Percentiles rank a stretch among this genome's conserved stretches.
phyloP scores from a whole-genome alignment of 805 yeast genomes.

The Jamesozyma spencerorum region DNA sequence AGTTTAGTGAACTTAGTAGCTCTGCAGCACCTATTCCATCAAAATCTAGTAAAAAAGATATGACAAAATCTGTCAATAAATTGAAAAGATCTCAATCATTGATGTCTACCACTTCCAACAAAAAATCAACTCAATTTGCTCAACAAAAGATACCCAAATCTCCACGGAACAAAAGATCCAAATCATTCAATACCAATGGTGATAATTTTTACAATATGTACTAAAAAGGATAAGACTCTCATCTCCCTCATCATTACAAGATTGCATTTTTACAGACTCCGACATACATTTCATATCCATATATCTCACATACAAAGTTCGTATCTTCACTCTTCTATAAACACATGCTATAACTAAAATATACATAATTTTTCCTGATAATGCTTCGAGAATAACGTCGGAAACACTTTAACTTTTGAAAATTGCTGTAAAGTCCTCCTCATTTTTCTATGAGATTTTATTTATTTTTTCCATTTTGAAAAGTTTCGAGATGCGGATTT shows the following conservation, averaged over 20 bases:
- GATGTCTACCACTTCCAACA: constrained; percentile 1
- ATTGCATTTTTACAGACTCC: neutral
- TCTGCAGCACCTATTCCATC: constrained; percentile 1
- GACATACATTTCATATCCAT: neutral
- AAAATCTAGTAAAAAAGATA: constrained; percentile 5
- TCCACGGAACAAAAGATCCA: neutral
- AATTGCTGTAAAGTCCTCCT: no score
- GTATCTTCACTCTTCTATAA: no score
- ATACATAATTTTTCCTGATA: no score
- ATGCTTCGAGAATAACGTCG: no score
- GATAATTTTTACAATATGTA: constrained; percentile 1
- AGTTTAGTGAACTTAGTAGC: constrained; percentile 18
- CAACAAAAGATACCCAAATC: neutral
- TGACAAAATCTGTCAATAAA: constrained; percentile 7
- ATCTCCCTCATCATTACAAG: neutral
- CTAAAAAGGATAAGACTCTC: neutral
- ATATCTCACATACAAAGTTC: no score
- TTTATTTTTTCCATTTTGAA: no score
- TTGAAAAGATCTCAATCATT: constrained; percentile 24
- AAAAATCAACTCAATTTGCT: neutral
- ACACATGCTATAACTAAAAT: no score
- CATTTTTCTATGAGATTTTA: no score
- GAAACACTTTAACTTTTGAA: no score
- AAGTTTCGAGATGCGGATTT: no score
- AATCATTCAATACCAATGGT: neutral